Percentiles rank a stretch among this genome's conserved stretches.
phyloP scores from a whole-genome alignment of 768 basidiomycete genomes.

The Trametes gibbosa region DNA sequence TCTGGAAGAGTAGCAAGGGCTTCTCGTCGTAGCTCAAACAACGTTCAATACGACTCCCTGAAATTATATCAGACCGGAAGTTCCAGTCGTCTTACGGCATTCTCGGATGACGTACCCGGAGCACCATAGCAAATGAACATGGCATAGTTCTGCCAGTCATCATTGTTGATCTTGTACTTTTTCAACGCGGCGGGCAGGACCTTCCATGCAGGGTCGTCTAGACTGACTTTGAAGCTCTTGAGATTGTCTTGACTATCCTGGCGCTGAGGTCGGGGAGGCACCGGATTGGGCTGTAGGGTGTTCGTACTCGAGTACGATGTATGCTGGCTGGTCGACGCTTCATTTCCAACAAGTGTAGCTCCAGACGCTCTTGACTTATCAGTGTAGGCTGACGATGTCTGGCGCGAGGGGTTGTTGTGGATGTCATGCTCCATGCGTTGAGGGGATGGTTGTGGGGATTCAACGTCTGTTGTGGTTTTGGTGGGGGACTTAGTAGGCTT shows the following conservation, averaged over 20 bases:
- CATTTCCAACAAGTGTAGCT: not conserved
- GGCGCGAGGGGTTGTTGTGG: conserved; percentile 15
- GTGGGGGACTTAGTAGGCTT: conserved; percentile 81
- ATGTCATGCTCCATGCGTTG: conserved; percentile 74
- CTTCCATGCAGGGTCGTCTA: conserved; percentile 99
- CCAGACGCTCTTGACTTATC: conserved; percentile 8
- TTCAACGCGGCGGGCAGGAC: conserved; percentile 96
- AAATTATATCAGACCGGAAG: not conserved
- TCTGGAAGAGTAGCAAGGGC: conserved; percentile 93
- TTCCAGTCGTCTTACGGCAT: not conserved
- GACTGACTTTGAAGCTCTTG: conserved; percentile 94
- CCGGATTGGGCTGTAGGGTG: conserved; percentile 25
- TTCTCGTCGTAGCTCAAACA: conserved; percentile 98
- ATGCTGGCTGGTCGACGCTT: conserved; percentile 13
- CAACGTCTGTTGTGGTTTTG: conserved; percentile 49
- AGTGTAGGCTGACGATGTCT: conserved; percentile 4
- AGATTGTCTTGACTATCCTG: conserved; percentile 73
- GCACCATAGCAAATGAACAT: conserved; percentile 99
- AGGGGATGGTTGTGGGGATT: conserved; percentile 80
- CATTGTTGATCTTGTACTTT: conserved; percentile 98
- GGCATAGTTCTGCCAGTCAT: conserved; percentile 98
- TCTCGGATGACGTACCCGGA: conserved; percentile 53
- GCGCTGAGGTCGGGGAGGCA: conserved; percentile 45
- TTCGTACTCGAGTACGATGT: conserved; percentile 6
- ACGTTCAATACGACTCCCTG: conserved; percentile 81